These are phyloP conservation scores for Talaromyces rugulosus DNA, from an alignment of 2,329 filamentous ascomycete species.

Conservation along the genomic window DNA sequence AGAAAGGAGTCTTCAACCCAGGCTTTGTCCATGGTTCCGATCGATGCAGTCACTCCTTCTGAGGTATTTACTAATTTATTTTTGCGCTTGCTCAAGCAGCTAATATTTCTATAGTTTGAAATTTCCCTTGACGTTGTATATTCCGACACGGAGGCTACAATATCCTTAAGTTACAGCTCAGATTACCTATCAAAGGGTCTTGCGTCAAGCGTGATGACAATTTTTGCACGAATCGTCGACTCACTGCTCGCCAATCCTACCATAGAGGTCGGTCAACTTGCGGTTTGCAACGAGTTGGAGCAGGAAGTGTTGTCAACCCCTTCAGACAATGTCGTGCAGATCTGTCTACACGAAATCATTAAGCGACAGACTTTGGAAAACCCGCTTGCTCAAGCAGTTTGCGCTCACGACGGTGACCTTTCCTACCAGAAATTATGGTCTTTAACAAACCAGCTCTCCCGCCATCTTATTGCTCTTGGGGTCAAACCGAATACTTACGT, in stretches of 20 bases:
- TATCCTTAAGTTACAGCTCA: background rate
- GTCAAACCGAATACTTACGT: constrained; percentile 24
- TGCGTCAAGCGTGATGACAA: background rate
- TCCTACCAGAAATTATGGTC: constrained; percentile 30
- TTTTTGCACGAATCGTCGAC: background rate
- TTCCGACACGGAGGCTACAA: background rate
- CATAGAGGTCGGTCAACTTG: background rate
- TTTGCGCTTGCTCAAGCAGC: background rate
- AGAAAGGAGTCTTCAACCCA: background rate
- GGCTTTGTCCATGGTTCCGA: background rate
- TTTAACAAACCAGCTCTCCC: constrained; percentile 27
- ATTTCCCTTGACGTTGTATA: background rate
- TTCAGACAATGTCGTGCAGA: constrained; percentile 4
- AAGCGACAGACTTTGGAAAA: background rate
- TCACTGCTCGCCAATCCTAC: background rate
- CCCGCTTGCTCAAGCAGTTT: constrained; percentile 24
- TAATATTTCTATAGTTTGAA: background rate
- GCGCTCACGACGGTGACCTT: constrained; percentile 27
- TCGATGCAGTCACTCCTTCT: background rate
- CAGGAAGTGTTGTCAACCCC: background rate
- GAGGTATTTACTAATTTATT: background rate
- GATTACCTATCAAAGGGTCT: background rate
- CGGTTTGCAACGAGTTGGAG: background rate
- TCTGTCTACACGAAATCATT: background rate
- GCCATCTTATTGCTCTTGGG: constrained; percentile 24